These are phyloP conservation scores for Ophiocordyceps australis DNA, from an alignment of 2,329 filamentous ascomycete species.

Conservation along the genomic window DNA sequence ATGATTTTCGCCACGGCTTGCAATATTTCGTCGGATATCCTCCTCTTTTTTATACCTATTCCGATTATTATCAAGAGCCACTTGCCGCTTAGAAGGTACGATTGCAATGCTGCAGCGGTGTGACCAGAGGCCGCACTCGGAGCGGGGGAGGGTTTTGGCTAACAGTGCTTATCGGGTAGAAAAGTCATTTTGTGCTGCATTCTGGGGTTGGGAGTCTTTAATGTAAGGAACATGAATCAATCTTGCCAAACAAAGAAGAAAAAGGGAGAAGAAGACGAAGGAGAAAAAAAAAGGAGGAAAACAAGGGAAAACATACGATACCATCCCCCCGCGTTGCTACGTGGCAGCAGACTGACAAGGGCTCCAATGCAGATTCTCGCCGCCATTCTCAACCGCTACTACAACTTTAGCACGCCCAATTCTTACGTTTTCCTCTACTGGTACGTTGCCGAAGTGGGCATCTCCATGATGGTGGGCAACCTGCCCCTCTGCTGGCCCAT, in stretches of 20 bases:
- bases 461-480: conserved; percentile 41
- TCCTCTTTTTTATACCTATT: conserved; percentile 24
- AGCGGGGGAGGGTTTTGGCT: too few relatives aligned
- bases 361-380: conserved; percentile 36
- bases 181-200: conserved; percentile 35
- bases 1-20: conserved; percentile 26
- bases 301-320: too few relatives aligned
- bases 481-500: conserved; percentile 41
- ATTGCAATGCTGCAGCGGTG: neutral
- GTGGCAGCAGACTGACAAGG: too few relatives aligned
- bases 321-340: too few relatives aligned
- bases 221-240: conserved; percentile 8
- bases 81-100: conserved; percentile 13
- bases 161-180: too few relatives aligned
- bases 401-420: conserved; percentile 38
- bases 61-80: conserved; percentile 22
- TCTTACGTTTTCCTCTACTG: conserved; percentile 37
- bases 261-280: too few relatives aligned
- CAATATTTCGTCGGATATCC: conserved; percentile 25
- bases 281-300: too few relatives aligned
- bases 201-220: conserved; percentile 36
- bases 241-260: too few relatives aligned
- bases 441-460: conserved; percentile 40
- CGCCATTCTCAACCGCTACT: conserved; percentile 41
- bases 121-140: neutral